A percentile compares a stretch with the other conserved stretches of the same genome.
These are phyloP conservation scores for Dendrocalamus sinicus DNA, from an alignment of 176 grass and related monocot genomes.

Conservation along the genomic window DNA sequence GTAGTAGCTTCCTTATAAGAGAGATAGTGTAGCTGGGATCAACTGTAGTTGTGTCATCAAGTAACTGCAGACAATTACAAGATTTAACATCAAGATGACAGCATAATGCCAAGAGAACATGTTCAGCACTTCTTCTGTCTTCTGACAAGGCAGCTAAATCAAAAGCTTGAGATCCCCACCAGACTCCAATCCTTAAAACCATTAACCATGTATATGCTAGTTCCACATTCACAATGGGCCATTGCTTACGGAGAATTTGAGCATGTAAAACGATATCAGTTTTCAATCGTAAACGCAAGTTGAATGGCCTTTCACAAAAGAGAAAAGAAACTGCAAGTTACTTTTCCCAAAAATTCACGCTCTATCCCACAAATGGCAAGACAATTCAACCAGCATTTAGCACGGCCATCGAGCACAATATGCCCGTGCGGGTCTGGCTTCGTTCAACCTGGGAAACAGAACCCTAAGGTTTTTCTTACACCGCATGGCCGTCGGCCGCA, in stretches of 20 bases:
- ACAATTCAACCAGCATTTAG: slow-evolving; percentile 1
- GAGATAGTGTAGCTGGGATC: slow-evolving; percentile 94
- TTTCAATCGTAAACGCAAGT: slow-evolving; percentile 6
- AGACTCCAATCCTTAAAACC: neutral
- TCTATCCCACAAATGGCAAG: neutral
- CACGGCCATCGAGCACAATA: neutral
- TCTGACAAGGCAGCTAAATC: neutral
- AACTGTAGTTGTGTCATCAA: slow-evolving; percentile 74
- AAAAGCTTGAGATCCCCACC: neutral
- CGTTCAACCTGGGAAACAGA: neutral
- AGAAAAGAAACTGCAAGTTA: neutral
- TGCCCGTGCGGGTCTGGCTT: neutral
- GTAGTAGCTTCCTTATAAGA: slow-evolving; percentile 78
- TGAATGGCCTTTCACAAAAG: neutral
- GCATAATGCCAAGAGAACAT: neutral
- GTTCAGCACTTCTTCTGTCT: neutral
- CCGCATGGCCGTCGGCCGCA: neutral
- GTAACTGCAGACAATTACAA: slow-evolving; percentile 49
- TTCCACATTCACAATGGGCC: neutral
- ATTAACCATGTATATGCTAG: neutral
- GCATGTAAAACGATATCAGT: neutral
- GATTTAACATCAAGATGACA: slow-evolving; percentile 25
- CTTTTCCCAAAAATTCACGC: neutral
- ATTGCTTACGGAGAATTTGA: neutral
- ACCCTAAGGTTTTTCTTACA: neutral